phyloP scores from a whole-genome alignment of 176 grass and related monocot species.

The Oryza officinalis region DNA sequence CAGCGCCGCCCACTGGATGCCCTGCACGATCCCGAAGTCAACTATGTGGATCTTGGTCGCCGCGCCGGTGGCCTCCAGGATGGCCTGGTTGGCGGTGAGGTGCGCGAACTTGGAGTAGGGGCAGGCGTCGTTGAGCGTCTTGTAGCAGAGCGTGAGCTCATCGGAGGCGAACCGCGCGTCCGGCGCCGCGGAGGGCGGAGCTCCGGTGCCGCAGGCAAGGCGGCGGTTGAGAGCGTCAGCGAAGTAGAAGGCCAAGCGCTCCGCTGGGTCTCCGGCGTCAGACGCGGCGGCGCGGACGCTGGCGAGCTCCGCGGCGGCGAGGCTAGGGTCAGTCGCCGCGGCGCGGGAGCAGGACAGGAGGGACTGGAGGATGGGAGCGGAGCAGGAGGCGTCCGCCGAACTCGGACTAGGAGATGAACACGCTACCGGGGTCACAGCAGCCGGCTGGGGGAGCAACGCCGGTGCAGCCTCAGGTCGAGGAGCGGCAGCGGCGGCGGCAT shows the following conservation, averaged over 20 bases:
- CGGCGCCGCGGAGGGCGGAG: neutral
- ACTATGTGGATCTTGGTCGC: slow-evolving; percentile 82
- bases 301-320: slow-evolving; percentile 60
- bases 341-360: slow-evolving; percentile 66
- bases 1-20: slow-evolving; percentile 94
- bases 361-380: slow-evolving; percentile 59
- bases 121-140: slow-evolving; percentile 90
- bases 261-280: slow-evolving; percentile 66
- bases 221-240: slow-evolving; percentile 71
- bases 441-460: neutral
- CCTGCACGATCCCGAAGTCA: slow-evolving; percentile 93
- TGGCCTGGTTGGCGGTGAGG: slow-evolving; percentile 97
- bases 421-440: slow-evolving; percentile 14
- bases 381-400: slow-evolving; percentile 33
- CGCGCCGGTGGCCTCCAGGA: slow-evolving; percentile 83
- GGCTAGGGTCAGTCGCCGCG: slow-evolving; percentile 50
- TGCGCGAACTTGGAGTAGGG: slow-evolving; percentile 98
- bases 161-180: slow-evolving; percentile 50
- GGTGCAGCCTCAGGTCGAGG: slow-evolving; percentile 17
- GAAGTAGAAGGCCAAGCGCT: slow-evolving; percentile 95
- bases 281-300: slow-evolving; percentile 56
- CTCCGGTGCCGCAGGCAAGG: slow-evolving; percentile 18
- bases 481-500: slow-evolving; percentile 13
- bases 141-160: slow-evolving; percentile 93
- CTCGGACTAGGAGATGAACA: slow-evolving; percentile 54